phyloP scores from a whole-genome alignment of 2,329 filamentous ascomycete genomes.

The Bipolaris bicolor region DNA sequence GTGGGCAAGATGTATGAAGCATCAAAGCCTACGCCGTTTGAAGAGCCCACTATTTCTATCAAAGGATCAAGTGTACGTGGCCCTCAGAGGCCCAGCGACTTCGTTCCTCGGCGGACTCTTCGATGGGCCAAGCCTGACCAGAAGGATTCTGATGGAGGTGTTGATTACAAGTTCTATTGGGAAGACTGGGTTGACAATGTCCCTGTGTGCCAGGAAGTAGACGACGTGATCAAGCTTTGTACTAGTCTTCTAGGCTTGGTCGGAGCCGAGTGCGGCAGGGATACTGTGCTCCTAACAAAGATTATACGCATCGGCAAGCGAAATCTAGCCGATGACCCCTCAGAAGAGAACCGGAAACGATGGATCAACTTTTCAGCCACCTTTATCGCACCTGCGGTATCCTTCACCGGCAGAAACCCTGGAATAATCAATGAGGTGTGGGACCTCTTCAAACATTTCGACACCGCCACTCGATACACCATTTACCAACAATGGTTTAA shows the following conservation, averaged over 20 bases:
- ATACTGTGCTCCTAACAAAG: constrained; percentile 77
- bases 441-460: constrained; percentile 78
- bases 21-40: constrained; percentile 55
- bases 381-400: constrained; percentile 85
- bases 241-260: constrained; percentile 82
- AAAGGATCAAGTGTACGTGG: constrained; percentile 57
- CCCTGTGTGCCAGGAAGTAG: constrained; percentile 85
- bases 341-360: constrained; percentile 71
- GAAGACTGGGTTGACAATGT: constrained; percentile 96
- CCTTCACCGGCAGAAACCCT: constrained; percentile 83
- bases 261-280: constrained; percentile 87
- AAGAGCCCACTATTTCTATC: constrained; percentile 48
- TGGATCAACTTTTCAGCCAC: constrained; percentile 87
- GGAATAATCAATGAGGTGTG: constrained; percentile 86
- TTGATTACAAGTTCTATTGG: constrained; percentile 91
- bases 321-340: constrained; percentile 73
- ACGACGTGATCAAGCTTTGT: constrained; percentile 89
- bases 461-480: constrained; percentile 76
- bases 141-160: constrained; percentile 74
- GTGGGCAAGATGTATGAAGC: constrained; percentile 74
- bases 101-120: constrained; percentile 69
- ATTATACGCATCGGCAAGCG: constrained; percentile 82
- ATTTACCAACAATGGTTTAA: constrained; percentile 92
- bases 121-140: constrained; percentile 86
- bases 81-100: constrained; percentile 66